Evolutionary conservation across 805 yeast genomes (phyloP), one percentile per base, ranked within the genome.

Genomic region (Metschnikowia baotianmanensis): DNA sequence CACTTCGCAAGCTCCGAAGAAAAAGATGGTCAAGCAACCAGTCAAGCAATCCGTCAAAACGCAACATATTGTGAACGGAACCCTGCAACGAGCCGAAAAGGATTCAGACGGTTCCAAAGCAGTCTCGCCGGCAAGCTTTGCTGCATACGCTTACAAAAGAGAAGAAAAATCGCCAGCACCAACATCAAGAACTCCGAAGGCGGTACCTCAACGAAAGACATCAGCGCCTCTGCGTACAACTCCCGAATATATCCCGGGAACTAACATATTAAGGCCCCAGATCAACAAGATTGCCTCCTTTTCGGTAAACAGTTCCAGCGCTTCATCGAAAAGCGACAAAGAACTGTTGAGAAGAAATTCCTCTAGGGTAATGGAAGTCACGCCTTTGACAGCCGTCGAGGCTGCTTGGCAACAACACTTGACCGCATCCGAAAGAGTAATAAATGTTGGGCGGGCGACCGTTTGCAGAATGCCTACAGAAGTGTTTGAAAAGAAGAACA

Each of bases 341-440:
- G 51, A 39, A 4, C 34, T 26, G 24, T 6, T 20, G 19, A 47
- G 39, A 18, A 55, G 55, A 34, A 47, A 58, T 4, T 53, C 58
- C 36, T 55, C 69, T 6, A 61, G 55, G 33, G 51, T 62, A 2
- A 39, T 67, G 50, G 66, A 69, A 13, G 62, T 74, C 0, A 64
- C 76, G 0, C 75, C 82, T 7, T 57, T 76, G 61, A 67, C 76
- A 1, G 66, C 75, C 12, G 51, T 79, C 6, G 89, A 83, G 53
- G 57, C 72, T 29, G 76, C 79, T 13, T 83, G 87, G 84, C 67
- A 69, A 5, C 65, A 69, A 28, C 80, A 65, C 51, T 60, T 84
- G 46, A 77, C 74, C 52, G 61, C 70, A 1, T 80, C 80, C 36
- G 93, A 84, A 53, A 67, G 88, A 42, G 71, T 83, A 8, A 40